phyloP scores from a whole-genome alignment of 352 stramenopile species.

The Phytopythium vexans region DNA sequence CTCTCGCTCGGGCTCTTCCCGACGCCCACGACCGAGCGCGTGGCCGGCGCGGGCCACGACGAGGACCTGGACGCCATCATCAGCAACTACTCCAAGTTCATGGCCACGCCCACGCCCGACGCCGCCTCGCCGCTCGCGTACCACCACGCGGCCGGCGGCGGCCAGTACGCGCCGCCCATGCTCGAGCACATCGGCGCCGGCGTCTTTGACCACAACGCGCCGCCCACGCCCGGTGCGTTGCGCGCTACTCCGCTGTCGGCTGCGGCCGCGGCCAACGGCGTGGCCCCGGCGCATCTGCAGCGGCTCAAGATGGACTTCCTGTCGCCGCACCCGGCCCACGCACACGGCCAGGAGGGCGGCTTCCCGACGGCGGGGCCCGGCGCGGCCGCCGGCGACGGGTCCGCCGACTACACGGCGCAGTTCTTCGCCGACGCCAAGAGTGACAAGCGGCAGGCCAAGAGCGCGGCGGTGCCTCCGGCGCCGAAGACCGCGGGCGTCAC shows the following conservation, averaged over 20 bases:
- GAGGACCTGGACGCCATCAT: constrained; percentile 59
- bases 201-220: constrained; percentile 55
- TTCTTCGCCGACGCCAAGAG: constrained; percentile 62
- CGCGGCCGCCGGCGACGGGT: constrained; percentile 16
- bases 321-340: constrained; percentile 17
- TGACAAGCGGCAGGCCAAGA: constrained; percentile 42
- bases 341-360: constrained; percentile 38
- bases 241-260: constrained; percentile 18
- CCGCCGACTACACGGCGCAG: constrained; percentile 59
- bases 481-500: constrained; percentile 46
- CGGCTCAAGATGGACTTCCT: constrained; percentile 63
- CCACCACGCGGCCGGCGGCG: constrained; percentile 28
- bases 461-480: constrained; percentile 24
- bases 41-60: constrained; percentile 25
- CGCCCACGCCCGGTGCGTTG: constrained; percentile 9
- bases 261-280: constrained; percentile 18
- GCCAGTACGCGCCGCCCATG: constrained; percentile 41
- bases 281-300: constrained; percentile 24
- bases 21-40: constrained; percentile 32
- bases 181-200: constrained; percentile 62
- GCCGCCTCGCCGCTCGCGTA: constrained; percentile 44
- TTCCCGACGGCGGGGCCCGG: constrained; percentile 20
- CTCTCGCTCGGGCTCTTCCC: constrained; percentile 58
- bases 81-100: constrained; percentile 75
- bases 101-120: constrained; percentile 37